Percentiles rank a stretch among this genome's conserved stretches.
Evolutionary conservation across 495 filamentous ascomycete genomes (phyloP).

Genomic region (Neurospora discreta): DNA sequence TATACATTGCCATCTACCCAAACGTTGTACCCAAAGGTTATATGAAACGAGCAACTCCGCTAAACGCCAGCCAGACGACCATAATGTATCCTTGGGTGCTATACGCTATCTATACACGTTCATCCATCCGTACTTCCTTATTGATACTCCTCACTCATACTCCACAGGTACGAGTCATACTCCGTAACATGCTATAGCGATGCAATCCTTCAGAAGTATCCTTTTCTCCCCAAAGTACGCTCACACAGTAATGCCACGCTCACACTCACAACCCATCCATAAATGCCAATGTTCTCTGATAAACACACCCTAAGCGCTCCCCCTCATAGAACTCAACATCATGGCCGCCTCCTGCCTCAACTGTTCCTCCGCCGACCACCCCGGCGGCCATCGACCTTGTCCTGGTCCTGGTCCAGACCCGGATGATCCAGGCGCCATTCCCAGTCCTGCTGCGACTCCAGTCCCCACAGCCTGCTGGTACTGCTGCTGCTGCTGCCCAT

Average conservation of each 20-base stretch:
- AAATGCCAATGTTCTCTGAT: neutral
- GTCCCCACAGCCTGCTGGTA: neutral
- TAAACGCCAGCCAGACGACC: too few species aligned
- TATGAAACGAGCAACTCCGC: too few species aligned
- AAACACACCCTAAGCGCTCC: neutral
- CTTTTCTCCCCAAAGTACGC: too few species aligned
- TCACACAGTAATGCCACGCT: neutral
- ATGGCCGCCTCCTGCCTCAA: conserved; percentile 14
- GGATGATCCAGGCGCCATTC: too few species aligned
- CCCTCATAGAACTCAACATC: conserved; percentile 10
- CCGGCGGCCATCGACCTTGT: neutral
- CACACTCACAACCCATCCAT: neutral
- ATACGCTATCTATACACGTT: neutral
- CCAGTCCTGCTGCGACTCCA: too few species aligned
- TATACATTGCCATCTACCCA: too few species aligned
- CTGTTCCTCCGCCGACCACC: conserved; percentile 15
- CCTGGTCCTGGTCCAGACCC: neutral
- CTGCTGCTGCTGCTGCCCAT: neutral
- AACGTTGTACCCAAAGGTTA: too few species aligned
- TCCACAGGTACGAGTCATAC: neutral
- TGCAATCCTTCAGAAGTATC: neutral
- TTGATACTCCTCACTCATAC: neutral
- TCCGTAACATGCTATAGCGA: neutral
- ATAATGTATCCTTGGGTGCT: neutral
- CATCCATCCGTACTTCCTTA: neutral